Conservation (phyloP, 2,329 filamentous ascomycete species). For the Beauveria rudraprayagi region DNA sequence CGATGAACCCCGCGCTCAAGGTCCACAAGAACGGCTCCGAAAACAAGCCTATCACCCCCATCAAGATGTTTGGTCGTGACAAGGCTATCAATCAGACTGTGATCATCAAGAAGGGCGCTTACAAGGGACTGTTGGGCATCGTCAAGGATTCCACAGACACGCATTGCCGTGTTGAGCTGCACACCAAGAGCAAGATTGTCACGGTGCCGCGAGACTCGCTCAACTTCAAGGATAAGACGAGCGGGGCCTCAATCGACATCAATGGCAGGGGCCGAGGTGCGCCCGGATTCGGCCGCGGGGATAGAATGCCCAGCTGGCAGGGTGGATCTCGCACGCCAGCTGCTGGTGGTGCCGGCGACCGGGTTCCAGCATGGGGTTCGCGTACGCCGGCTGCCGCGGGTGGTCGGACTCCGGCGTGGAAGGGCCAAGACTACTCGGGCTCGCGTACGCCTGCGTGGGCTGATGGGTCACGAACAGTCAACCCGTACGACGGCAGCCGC, state of each 20-base stretch:
- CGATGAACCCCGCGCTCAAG: constrained; percentile 89
- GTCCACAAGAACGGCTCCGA: constrained; percentile 51
- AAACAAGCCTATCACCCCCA: constrained; percentile 50
- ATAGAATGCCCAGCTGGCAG: constrained; percentile 49
- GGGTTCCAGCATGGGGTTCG: constrained; percentile 70
- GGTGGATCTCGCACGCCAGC: constrained; percentile 62
- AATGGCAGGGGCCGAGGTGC: constrained; percentile 42
- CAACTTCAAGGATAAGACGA: constrained; percentile 77
- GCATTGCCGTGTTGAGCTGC: constrained; percentile 81
- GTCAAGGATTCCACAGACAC: constrained; percentile 90
- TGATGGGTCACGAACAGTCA: constrained; percentile 58
- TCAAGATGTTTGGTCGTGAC: constrained; percentile 72
- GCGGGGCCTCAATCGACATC: constrained; percentile 70
- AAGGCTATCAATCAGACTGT: constrained; percentile 85
- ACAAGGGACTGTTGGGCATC: constrained; percentile 89
- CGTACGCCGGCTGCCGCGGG: constrained; percentile 50
- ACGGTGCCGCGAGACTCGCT: constrained; percentile 74
- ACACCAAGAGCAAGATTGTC: constrained; percentile 88
- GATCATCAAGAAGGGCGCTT: constrained; percentile 74
- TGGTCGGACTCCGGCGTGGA: constrained; percentile 57
- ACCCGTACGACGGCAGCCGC: constrained; percentile 64
- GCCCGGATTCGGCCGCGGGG: constrained; percentile 37
- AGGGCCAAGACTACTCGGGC: constrained; percentile 42
- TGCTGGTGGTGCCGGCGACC: constrained; percentile 49
- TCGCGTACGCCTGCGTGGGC: constrained; percentile 64